Evolutionary conservation across 805 yeast genomes (phyloP).

Genomic region (Candida ortonii): DNA sequence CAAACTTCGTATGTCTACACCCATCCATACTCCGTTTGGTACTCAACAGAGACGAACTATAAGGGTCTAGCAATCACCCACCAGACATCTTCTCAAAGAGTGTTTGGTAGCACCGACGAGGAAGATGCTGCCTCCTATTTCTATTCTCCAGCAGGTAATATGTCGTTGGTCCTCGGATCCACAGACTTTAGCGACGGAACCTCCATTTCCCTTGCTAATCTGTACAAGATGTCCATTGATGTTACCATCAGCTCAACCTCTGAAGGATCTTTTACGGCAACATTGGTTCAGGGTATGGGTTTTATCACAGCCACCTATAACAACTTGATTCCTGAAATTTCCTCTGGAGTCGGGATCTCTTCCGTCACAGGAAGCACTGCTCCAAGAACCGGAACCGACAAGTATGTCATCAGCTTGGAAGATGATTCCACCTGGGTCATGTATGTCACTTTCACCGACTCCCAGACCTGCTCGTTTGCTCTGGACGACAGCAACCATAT

Average conservation of each 20-base stretch:
- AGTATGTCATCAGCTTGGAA: slow-evolving; percentile 51
- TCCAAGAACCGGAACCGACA: slow-evolving; percentile 43
- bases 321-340: slow-evolving; percentile 49
- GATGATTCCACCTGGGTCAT: slow-evolving; percentile 61
- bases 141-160: slow-evolving; percentile 58
- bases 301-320: slow-evolving; percentile 65
- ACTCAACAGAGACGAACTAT: slow-evolving; percentile 40
- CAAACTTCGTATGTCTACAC: slow-evolving; percentile 71
- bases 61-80: slow-evolving; percentile 66
- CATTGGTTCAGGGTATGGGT: slow-evolving; percentile 82
- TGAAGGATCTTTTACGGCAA: slow-evolving; percentile 46
- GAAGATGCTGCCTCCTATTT: slow-evolving; percentile 48
- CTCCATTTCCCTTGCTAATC: slow-evolving; percentile 16
- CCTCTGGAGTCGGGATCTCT: slow-evolving; percentile 58
- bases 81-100: slow-evolving; percentile 53
- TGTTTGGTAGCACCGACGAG: slow-evolving; percentile 55
- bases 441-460: slow-evolving; percentile 50
- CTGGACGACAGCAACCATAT: slow-evolving; percentile 32
- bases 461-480: slow-evolving; percentile 33
- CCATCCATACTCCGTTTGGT: slow-evolving; percentile 74
- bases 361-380: slow-evolving; percentile 42
- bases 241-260: slow-evolving; percentile 16
- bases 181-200: slow-evolving; percentile 33
- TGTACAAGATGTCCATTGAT: slow-evolving; percentile 22
- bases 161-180: slow-evolving; percentile 50